These are phyloP conservation scores for Wickerhamomyces bovis DNA, from an alignment of 805 yeast species.

Conservation along the genomic window DNA sequence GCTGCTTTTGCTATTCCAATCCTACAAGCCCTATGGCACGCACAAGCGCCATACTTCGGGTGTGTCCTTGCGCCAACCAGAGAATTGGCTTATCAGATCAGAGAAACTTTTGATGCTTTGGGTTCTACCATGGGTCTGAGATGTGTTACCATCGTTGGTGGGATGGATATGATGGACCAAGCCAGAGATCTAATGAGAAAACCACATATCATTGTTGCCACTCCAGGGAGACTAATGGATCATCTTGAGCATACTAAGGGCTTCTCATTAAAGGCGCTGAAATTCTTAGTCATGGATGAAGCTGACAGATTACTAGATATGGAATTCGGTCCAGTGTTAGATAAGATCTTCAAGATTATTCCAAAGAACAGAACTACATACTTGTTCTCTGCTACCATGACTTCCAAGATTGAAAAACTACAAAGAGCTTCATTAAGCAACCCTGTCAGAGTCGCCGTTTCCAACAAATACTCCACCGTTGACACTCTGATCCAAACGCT, in stretches of 20 bases:
- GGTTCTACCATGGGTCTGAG: slow-evolving; percentile 92
- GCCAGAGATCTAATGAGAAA: slow-evolving; percentile 89
- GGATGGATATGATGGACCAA: slow-evolving; percentile 98
- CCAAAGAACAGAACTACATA: slow-evolving; percentile 83
- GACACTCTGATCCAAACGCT: slow-evolving; percentile 86
- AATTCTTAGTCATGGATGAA: slow-evolving; percentile 90
- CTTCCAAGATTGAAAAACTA: slow-evolving; percentile 87
- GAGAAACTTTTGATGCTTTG: slow-evolving; percentile 91
- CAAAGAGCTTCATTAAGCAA: slow-evolving; percentile 86
- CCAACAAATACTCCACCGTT: slow-evolving; percentile 85
- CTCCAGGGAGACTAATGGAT: slow-evolving; percentile 92
- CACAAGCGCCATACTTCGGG: slow-evolving; percentile 82
- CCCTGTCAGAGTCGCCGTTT: slow-evolving; percentile 89
- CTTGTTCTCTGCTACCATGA: slow-evolving; percentile 94
- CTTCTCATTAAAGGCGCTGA: slow-evolving; percentile 69
- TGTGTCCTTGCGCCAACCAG: slow-evolving; percentile 84
- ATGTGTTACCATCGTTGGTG: slow-evolving; percentile 87
- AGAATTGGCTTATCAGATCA: slow-evolving; percentile 81
- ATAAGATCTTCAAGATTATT: slow-evolving; percentile 73
- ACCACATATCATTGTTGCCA: slow-evolving; percentile 92
- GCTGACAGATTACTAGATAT: slow-evolving; percentile 93
- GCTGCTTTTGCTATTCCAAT: slow-evolving; percentile 98
- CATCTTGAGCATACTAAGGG: slow-evolving; percentile 92
- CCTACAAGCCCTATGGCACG: slow-evolving; percentile 83
- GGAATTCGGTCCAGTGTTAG: slow-evolving; percentile 95